These are phyloP conservation scores for Dacryopinax spathularia DNA, from an alignment of 768 basidiomycete genomes.

Conservation along the genomic window DNA sequence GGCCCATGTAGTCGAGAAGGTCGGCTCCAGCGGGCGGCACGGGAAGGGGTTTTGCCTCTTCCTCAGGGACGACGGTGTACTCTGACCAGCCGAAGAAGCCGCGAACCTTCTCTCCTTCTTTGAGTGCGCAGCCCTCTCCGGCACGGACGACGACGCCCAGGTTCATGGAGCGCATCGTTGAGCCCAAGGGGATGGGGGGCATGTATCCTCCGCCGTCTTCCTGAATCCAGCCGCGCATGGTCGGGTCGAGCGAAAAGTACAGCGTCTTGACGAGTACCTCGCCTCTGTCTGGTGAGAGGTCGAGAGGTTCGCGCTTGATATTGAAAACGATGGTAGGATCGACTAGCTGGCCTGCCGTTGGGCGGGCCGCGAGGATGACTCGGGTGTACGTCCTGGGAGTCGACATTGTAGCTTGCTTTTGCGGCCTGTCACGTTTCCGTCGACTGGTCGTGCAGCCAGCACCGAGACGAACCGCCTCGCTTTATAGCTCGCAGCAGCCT, in stretches of 20 bases:
- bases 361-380: neutral
- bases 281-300: slow-evolving; percentile 26
- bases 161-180: slow-evolving; percentile 57
- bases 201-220: slow-evolving; percentile 57
- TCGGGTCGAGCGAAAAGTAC: slow-evolving; percentile 73
- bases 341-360: neutral
- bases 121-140: slow-evolving; percentile 40
- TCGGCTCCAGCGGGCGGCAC: slow-evolving; percentile 39
- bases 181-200: slow-evolving; percentile 49
- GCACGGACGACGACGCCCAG: slow-evolving; percentile 39
- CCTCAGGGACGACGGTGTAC: slow-evolving; percentile 48
- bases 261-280: slow-evolving; percentile 60
- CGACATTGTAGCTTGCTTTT: too few species aligned
- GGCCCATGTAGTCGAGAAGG: slow-evolving; percentile 65
- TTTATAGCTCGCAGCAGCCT: too few species aligned
- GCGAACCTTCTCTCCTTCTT: slow-evolving; percentile 34
- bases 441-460: too few species aligned
- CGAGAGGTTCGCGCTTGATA: slow-evolving; percentile 13
- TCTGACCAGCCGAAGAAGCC: slow-evolving; percentile 54
- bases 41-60: slow-evolving; percentile 33
- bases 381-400: neutral
- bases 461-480: too few species aligned
- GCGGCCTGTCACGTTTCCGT: too few species aligned
- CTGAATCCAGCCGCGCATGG: slow-evolving; percentile 77
- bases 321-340: neutral